A percentile compares a stretch with the other conserved stretches of the same genome.
Conservation (phyloP, 2,329 filamentous ascomycete genomes). For the Cladosporium halotolerans region DNA sequence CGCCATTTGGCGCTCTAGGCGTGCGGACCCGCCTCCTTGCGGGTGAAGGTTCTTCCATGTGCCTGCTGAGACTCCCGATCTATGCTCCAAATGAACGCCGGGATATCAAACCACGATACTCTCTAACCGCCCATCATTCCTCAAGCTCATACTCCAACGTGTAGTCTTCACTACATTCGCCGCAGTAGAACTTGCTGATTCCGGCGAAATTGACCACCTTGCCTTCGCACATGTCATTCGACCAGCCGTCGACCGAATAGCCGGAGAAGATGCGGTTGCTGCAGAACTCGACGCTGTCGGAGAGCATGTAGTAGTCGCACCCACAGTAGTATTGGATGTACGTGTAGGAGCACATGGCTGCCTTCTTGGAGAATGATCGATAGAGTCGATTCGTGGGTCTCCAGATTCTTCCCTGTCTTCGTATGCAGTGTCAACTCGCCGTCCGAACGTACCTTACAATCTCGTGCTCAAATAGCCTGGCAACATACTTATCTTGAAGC, state of each 20-base stretch:
- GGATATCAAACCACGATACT: not conserved
- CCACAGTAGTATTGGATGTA: conserved; percentile 45
- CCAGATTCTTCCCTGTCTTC: no score
- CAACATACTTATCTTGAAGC: no score
- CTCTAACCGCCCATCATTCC: conserved; percentile 18
- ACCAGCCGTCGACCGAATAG: conserved; percentile 44
- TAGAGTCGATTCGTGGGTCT: no score
- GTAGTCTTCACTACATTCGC: conserved; percentile 39
- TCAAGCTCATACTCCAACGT: conserved; percentile 38
- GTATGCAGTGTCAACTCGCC: no score
- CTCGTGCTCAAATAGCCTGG: no score
- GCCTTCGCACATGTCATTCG: conserved; percentile 37
- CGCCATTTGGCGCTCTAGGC: no score
- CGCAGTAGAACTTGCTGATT: conserved; percentile 41
- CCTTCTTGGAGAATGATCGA: not conserved
- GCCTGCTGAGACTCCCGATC: no score
- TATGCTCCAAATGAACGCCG: no score
- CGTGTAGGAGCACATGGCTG: conserved; percentile 40
- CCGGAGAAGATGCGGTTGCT: conserved; percentile 38
- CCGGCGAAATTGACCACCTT: conserved; percentile 31
- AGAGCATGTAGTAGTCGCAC: conserved; percentile 44
- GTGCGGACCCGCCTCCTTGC: no score
- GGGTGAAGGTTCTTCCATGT: no score
- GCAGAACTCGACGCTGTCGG: conserved; percentile 42
- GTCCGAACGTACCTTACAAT: no score